Conservation (phyloP, 306 rosid genomes). For the Begonia peltatifolia region DNA sequence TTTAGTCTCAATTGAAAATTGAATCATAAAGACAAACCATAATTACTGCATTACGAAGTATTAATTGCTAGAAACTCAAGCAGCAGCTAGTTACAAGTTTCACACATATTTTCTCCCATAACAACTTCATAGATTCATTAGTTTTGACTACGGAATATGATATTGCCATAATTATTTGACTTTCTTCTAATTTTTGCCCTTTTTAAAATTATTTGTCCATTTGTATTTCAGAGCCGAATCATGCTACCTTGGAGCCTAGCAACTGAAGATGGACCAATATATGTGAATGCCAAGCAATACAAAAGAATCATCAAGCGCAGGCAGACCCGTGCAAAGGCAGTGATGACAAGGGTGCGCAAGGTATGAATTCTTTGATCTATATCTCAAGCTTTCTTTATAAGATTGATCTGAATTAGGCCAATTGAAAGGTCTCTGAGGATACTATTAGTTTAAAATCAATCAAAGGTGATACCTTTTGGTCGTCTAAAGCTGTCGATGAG, state of each 20-base stretch:
- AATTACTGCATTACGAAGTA: no score
- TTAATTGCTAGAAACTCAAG: no score
- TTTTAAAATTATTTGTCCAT: neutral
- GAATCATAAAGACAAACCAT: no score
- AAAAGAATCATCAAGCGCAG: neutral
- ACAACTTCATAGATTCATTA: no score
- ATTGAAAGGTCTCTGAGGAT: neutral
- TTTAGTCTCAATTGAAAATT: no score
- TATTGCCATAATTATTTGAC: neutral
- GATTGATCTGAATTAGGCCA: no score
- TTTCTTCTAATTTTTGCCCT: neutral
- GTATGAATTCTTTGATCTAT: neutral
- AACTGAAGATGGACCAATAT: neutral
- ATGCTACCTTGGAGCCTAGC: neutral
- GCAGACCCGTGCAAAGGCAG: neutral
- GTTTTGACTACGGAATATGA: neutral
- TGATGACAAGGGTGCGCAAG: neutral
- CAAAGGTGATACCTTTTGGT: no score
- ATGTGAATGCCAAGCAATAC: conserved; percentile 1
- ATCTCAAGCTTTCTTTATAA: no score
- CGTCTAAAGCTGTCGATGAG: no score
- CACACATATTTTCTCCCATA: no score
- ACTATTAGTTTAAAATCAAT: neutral
- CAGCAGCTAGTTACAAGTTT: no score
- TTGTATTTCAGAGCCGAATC: neutral